Percentiles rank a stretch among this genome's conserved stretches.
These are phyloP conservation scores for Calocybe gambosa DNA, from an alignment of 1,284 basidiomycete species.

Conservation along the genomic window DNA sequence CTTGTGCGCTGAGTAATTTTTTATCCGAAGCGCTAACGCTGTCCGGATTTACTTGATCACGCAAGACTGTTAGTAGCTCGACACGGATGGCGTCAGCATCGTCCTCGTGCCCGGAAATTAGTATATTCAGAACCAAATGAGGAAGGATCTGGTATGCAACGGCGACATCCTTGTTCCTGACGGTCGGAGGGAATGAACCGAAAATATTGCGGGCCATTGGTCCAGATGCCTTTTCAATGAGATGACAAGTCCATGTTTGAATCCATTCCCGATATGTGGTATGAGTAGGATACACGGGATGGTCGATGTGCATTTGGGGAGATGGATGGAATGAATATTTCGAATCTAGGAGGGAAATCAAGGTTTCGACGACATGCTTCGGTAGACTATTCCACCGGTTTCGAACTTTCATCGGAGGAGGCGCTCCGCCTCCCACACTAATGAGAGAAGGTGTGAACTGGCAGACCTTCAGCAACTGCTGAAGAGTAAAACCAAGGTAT, in stretches of 20 bases:
- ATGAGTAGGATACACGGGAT: conserved; percentile 76
- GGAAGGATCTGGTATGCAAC: conserved; percentile 90
- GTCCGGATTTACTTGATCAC: conserved; percentile 75
- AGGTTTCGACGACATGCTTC: conserved; percentile 82
- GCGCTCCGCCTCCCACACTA: conserved; percentile 37
- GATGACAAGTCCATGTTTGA: conserved; percentile 81
- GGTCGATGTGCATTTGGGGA: conserved; percentile 31
- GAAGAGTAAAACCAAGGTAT: conserved; percentile 87
- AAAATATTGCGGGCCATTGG: conserved; percentile 66
- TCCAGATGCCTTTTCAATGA: conserved; percentile 70
- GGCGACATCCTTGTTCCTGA: conserved; percentile 85
- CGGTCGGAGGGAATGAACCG: conserved; percentile 70
- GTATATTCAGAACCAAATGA: conserved; percentile 83
- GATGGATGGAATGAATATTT: conserved; percentile 52
- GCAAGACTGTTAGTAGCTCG: conserved; percentile 80
- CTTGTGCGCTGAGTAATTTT: conserved; percentile 84
- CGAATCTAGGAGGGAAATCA: conserved; percentile 82
- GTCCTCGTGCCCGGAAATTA: conserved; percentile 69
- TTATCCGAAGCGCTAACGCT: conserved; percentile 66
- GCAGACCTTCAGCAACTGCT: conserved; percentile 88
- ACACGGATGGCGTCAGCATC: conserved; percentile 62
- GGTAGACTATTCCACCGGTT: conserved; percentile 76
- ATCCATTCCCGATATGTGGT: conserved; percentile 95
- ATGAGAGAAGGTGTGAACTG: conserved; percentile 76
- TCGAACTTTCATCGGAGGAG: conserved; percentile 61